Evolutionary conservation across 176 grass and related monocot genomes (phyloP), one percentile per base, ranked within the genome.

Genomic region (Oryza nivara): DNA sequence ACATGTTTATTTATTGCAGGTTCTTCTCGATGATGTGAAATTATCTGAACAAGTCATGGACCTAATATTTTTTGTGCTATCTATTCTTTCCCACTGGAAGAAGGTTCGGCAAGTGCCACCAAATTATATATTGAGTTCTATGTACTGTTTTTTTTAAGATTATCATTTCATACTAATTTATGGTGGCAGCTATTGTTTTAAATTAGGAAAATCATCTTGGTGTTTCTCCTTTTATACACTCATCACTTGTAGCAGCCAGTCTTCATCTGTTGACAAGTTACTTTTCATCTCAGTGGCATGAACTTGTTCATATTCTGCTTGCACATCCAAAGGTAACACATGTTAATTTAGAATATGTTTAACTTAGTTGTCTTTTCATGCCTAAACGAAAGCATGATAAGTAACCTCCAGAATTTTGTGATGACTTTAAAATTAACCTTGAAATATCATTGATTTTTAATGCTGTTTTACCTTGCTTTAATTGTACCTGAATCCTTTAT

Each of bases 291-390:
- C 91, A 95, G 36, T 95, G 92, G 89, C 91, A 95, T 80, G 92
- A 98, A 77, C 89, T 95, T 89, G 96, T 94, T 82, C 91, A 93
- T 95, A 87, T 95, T 91, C 91, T 98, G 76, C 91, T 95, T 83
- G 91, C 96, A 51, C 96, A 98, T 89, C 96, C 96, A 45, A 95
- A 98, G 93, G 96, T 93, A 79, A 68, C 20, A 60, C 34, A 46
- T 83, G 12, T 14, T 72, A 49, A 16, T 73, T 90, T 82, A 66
- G 5, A 5, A 5, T 16, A 9, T 68, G 40, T 65, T 49, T 66
- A 14, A 48, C 75, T 30, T 35, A 47, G 64, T 65, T 40, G 46
- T 45, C 28, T 58, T 58, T 46, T 67, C 25, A 72, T 75, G 41
- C 9, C 54, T 30, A 76, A 49, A 1, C 25, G 36, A 84, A 68